A percentile compares a stretch with the other conserved stretches of the same genome.
Conservation (phyloP, 2,329 filamentous ascomycete genomes). For the Curvularia verruculosa region DNA sequence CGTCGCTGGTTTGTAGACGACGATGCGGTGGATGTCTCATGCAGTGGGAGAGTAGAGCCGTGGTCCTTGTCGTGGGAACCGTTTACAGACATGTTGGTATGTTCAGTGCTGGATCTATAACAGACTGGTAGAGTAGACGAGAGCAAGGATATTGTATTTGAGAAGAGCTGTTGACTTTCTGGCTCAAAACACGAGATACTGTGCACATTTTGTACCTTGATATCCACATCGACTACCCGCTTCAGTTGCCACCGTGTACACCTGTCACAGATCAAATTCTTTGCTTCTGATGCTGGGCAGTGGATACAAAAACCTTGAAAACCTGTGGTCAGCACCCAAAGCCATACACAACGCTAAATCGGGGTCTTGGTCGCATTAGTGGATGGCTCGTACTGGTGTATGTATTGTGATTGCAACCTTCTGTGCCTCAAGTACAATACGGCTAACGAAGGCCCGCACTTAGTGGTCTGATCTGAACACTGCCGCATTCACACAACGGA, state of each 20-base stretch:
- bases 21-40: slow-evolving; percentile 19
- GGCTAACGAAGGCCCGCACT: background rate
- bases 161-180: background rate
- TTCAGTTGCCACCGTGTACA: background rate
- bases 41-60: slow-evolving; percentile 16
- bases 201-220: background rate
- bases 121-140: background rate
- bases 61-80: slow-evolving; percentile 7
- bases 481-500: background rate
- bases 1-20: slow-evolving; percentile 8
- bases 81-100: slow-evolving; percentile 18
- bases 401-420: slow-evolving; percentile 4
- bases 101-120: background rate
- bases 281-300: background rate
- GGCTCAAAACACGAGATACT: background rate
- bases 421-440: background rate
- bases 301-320: background rate
- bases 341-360: slow-evolving; percentile 1
- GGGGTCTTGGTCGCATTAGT: slow-evolving; percentile 1
- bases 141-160: background rate
- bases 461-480: slow-evolving; percentile 5
- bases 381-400: slow-evolving; percentile 2
- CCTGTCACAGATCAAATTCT: slow-evolving; percentile 3
- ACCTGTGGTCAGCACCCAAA: slow-evolving; percentile 1
- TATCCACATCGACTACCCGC: slow-evolving; percentile 2